Base-by-base conservation (phyloP, 805 yeast genomes). In the Zygoascus biomembranicola region DNA sequence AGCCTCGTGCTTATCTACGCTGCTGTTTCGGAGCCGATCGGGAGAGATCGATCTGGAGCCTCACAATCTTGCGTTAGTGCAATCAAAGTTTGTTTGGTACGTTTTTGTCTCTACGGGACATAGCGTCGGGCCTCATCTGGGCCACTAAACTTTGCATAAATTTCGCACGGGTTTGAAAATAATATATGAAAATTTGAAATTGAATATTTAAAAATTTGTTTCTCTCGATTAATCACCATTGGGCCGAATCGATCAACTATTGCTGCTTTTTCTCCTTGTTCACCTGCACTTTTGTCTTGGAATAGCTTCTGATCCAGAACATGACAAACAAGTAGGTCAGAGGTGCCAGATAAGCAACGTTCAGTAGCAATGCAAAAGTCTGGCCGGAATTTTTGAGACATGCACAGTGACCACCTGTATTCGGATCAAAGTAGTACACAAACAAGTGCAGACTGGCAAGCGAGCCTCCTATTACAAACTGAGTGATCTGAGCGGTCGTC, bases 401-500 rank as follows among this genome's bases (percentile, higher is more conserved):
- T 56, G 73, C 66, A 47, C 70, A 68, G 62, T 72, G 75, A 14
- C 58, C 59, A 18, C 72, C 74, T 37, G 74, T 70, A 28, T 65
- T 56, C 13, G 76, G 69, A 63, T 84, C 84, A 56, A 76, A 75
- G 64, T 80, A 82, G 65, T 74, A 74, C 52, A 84, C 74, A 62
- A 84, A 84, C 49, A 83, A 67, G 64, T 84, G 89, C 55, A 77
- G 66, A 43, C 81, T 67, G n/a, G 87, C 88, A 55, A 83, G 70
- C 2, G 82, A 74, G 26, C 89, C 90, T 23, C 90, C 90, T 49
- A 80, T 62, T 9, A 84, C 72, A 63, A 84, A 84, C 67, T 84
- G 90, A 43, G 78, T 71, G 61, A 84, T 84, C 67, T 84, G 90
- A 68, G 84, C 71, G 8, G 84, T 73, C 16, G 90, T 84, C 60